Base-by-base conservation (phyloP, 305 asterid genomes). In the Fraxinus floribunda region DNA sequence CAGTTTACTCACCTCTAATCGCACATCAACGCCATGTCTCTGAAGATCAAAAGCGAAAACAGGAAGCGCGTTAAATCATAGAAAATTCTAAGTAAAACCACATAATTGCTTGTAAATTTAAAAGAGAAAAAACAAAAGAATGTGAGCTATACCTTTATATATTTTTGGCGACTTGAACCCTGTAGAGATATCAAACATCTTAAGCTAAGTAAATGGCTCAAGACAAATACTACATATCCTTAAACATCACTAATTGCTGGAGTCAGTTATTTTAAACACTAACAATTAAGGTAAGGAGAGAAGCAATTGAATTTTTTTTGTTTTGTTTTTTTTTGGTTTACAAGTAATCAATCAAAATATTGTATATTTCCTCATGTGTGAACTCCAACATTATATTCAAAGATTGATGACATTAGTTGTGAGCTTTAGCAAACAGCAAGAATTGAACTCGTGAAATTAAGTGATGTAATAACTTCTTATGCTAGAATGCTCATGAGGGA, bases 1-100 rank as follows among this genome's bases (percentile, higher is more conserved):
- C 1, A 30, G 75, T 13, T 70, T 70, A 30, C 87, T 87, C 77
- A 90, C 95, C 95, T 92, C 95, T 44, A 88, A 82, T 88, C 95
- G 84, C 84, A 88, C 86, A 78, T 92, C 94, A 16, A 88, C 86
- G 8, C 78, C 86, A 30, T 87, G 94, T 73, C 78, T 88, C 95
- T 91, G 89, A 38, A 38, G 36, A 82, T 36, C 30, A 34, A 75
- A 75, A 78, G 36, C 73, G 81, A 82, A 68, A 39, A 7, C 30
- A 79, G 38, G 57, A 38, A 81, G 49, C 66, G 71, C 52, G 73
- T 52, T 80, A 55, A 46, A 32, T 18, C 10, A 57, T 72, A 76
- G 85, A 80, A 57, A 34, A 52, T 66, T 44, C 78, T 11, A 57
- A 34, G 78, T 75, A 30, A 39, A 39, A 76, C 15, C 30, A 34